A percentile compares a stretch with the other conserved stretches of the same genome.
Evolutionary conservation across 768 basidiomycete species (phyloP).

Genomic region (Mycena rebaudengoi): DNA sequence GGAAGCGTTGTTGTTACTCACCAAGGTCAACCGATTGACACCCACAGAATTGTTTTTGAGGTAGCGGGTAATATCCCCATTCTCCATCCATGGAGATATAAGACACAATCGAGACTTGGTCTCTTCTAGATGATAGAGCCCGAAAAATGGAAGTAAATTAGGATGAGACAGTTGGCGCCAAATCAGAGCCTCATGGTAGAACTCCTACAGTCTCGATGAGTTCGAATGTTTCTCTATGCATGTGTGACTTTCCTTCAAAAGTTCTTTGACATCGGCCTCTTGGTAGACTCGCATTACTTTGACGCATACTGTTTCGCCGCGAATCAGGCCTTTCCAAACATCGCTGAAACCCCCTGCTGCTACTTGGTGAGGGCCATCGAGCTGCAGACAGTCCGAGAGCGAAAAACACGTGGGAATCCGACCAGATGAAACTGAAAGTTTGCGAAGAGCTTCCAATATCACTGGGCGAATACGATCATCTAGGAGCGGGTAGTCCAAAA

Average conservation of each 20-base stretch:
- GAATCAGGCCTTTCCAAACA: conserved; percentile 24
- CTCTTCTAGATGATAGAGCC: conserved; percentile 30
- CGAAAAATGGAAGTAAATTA: conserved; percentile 42
- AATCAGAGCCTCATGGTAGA: conserved; percentile 27
- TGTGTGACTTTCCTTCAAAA: conserved; percentile 7
- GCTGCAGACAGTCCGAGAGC: conserved; percentile 16
- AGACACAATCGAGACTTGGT: conserved; percentile 32
- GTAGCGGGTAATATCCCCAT: conserved; percentile 40
- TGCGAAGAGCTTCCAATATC: conserved; percentile 21
- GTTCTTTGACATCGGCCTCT: conserved; percentile 18
- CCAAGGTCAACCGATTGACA: conserved; percentile 38
- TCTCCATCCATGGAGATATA: conserved; percentile 51
- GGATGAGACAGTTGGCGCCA: conserved; percentile 44
- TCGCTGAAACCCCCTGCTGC: conserved; percentile 25
- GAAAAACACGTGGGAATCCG: conserved; percentile 21
- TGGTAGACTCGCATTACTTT: conserved; percentile 26
- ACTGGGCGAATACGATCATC: conserved; percentile 19
- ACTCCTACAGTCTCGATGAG: conserved; percentile 19
- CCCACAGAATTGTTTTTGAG: conserved; percentile 32
- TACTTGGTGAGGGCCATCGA: not conserved
- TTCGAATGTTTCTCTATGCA: not conserved
- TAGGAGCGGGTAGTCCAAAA: conserved; percentile 25
- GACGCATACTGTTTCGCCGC: conserved; percentile 18
- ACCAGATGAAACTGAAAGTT: conserved; percentile 11
- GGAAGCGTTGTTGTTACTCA: conserved; percentile 27